Evolutionary conservation across 768 basidiomycete genomes (phyloP), one percentile per base, ranked within the genome.

Genomic region (Amanita pseudoporphyria): DNA sequence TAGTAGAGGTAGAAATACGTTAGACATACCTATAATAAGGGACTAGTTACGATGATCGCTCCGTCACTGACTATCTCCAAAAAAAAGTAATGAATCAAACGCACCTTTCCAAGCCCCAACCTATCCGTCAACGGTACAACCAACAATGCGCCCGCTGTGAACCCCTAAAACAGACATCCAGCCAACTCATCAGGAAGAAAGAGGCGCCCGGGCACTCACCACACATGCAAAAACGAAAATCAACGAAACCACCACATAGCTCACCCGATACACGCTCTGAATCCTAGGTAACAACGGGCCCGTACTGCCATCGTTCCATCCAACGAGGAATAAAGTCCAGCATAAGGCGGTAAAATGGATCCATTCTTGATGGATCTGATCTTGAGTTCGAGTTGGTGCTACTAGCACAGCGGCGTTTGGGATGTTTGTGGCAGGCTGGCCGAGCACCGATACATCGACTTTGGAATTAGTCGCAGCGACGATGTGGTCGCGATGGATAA

Each of bases 251-350:
- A 78, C 58, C 5, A 71, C 66, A 54, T 76, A 81, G 10, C 66
- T 64, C 22, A 76, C 70, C 72, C 78, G 52, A 57, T 69, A 87
- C 67, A 57, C 72, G 6, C 63, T 61, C 60, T 85, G 86, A 42
- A 91, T 81, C 9, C 79, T 71, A 1, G 85, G 87, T 4, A 91
- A 63, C 16, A 92, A 63, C 1, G 88, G 86, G 1, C 88, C 88
- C 12, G 78, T 77, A 0, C 80, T 74, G 10, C 80, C 82, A 61
- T 88, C 87, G 57, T 83, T 87, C 86, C 86, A 90, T 13, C 88
- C 88, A 13, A 72, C 72, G 3, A 86, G 63, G 52, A 82, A 81
- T 41, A 83, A 45, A 9, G 70, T 65, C 65, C 69, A 78, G 54
- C 80, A 84, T 31, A 81, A 63, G 1, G 79, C 61, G 14, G 64